phyloP scores from a whole-genome alignment of 768 basidiomycete genomes.

The Leccinum fibrillosum region DNA sequence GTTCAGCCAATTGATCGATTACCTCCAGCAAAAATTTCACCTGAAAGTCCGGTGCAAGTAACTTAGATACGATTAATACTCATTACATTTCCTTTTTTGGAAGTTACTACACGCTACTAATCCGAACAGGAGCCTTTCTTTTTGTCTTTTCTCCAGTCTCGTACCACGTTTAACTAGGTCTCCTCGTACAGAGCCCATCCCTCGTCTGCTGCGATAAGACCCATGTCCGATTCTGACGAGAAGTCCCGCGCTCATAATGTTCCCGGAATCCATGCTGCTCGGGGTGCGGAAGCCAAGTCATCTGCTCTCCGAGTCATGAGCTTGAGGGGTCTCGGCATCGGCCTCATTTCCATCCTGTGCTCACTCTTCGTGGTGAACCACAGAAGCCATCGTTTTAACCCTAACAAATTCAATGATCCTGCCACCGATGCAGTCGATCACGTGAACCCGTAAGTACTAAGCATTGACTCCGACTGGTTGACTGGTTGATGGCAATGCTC shows the following conservation, averaged over 20 bases:
- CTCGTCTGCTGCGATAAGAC: background rate
- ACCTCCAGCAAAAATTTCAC: no score
- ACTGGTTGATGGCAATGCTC: background rate
- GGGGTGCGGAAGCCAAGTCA: background rate
- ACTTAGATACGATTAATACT: no score
- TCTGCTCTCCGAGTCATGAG: background rate
- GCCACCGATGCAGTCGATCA: constrained; percentile 40
- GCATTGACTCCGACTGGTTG: constrained; percentile 9
- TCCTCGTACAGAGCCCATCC: no score
- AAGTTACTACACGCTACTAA: no score
- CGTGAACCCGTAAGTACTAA: constrained; percentile 39
- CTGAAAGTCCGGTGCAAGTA: no score
- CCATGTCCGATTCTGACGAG: background rate
- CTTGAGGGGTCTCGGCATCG: constrained; percentile 9
- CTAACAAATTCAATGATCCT: constrained; percentile 27
- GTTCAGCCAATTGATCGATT: no score
- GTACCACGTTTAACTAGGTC: no score
- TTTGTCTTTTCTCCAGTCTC: no score
- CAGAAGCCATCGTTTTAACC: background rate
- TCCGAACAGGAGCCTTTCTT: no score
- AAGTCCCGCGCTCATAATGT: background rate
- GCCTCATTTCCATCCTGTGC: constrained; percentile 15
- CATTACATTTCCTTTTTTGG: no score
- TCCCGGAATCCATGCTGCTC: background rate
- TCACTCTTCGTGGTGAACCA: constrained; percentile 12